A percentile compares a stretch with the other conserved stretches of the same genome.
These are phyloP conservation scores for Leptoxyphium fumago DNA, from an alignment of 2,329 filamentous ascomycete genomes.

Conservation along the genomic window DNA sequence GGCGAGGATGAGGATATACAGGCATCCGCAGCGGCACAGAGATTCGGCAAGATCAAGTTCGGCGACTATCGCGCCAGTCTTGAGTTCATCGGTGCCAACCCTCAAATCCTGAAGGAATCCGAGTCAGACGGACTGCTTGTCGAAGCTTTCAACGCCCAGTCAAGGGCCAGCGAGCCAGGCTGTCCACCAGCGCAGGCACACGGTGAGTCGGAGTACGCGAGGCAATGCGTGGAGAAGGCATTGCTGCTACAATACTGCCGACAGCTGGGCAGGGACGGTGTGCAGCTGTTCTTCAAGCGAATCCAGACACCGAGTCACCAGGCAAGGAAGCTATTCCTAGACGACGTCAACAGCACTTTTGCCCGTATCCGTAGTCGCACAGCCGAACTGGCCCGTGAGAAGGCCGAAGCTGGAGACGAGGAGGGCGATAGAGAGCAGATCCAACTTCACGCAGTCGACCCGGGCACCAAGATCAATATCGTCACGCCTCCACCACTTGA, in stretches of 20 bases:
- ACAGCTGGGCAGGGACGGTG: slow-evolving; percentile 73
- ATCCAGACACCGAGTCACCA: slow-evolving; percentile 83
- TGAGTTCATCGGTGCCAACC: slow-evolving; percentile 65
- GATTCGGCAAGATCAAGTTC: slow-evolving; percentile 65
- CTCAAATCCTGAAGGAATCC: slow-evolving; percentile 62
- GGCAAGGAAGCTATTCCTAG: slow-evolving; percentile 77
- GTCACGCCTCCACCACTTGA: slow-evolving; percentile 70
- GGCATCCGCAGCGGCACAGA: slow-evolving; percentile 60
- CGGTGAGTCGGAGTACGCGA: slow-evolving; percentile 43
- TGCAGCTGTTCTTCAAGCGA: slow-evolving; percentile 87
- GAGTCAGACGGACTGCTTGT: slow-evolving; percentile 86
- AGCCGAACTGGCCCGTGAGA: slow-evolving; percentile 53
- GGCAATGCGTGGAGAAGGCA: slow-evolving; percentile 85
- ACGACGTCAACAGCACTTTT: slow-evolving; percentile 86
- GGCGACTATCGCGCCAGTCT: slow-evolving; percentile 60
- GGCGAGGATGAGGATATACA: slow-evolving; percentile 54
- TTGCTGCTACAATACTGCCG: slow-evolving; percentile 90
- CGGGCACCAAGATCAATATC: slow-evolving; percentile 80
- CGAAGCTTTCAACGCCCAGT: slow-evolving; percentile 77
- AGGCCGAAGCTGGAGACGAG: slow-evolving; percentile 30
- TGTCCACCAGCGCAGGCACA: slow-evolving; percentile 30
- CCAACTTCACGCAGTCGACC: slow-evolving; percentile 93
- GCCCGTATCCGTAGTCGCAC: slow-evolving; percentile 63
- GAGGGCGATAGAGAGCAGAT: slow-evolving; percentile 73
- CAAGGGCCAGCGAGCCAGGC: slow-evolving; percentile 32